phyloP scores from a whole-genome alignment of 805 yeast genomes.

The Nakazawaea wyomingensis region DNA sequence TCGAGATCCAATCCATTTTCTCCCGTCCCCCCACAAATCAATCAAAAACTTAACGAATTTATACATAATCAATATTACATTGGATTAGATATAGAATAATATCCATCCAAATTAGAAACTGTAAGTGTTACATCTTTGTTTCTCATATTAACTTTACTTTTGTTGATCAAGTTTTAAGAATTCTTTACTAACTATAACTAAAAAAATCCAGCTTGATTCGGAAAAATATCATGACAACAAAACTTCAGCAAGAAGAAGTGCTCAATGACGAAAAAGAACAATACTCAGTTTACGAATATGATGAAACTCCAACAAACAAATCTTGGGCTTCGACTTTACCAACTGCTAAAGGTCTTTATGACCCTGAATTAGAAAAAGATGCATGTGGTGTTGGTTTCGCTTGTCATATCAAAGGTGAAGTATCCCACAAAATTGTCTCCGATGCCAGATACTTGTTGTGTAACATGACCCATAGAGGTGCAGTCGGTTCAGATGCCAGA shows the following conservation, averaged over 20 bases:
- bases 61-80: no score
- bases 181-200: no score
- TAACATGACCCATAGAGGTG: slow-evolving; percentile 99
- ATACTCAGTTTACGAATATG: slow-evolving; percentile 52
- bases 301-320: slow-evolving; percentile 69
- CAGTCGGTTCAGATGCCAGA: slow-evolving; percentile 90
- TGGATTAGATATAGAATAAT: no score
- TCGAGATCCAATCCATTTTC: no score
- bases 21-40: no score
- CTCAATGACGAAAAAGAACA: slow-evolving; percentile 11
- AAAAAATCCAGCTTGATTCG: no score
- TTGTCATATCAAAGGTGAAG: slow-evolving; percentile 83
- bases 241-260: slow-evolving; percentile 5
- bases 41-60: no score
- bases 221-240: background rate
- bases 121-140: no score
- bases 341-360: slow-evolving; percentile 80
- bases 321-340: slow-evolving; percentile 95
- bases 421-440: slow-evolving; percentile 86
- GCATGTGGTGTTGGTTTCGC: slow-evolving; percentile 99
- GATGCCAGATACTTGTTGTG: slow-evolving; percentile 86
- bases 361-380: slow-evolving; percentile 91
- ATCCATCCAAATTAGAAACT: no score
- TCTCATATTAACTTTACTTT: no score
- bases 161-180: no score